Conservation (phyloP, 2,329 filamentous ascomycete species). For the Periglandula ipomoeae region DNA sequence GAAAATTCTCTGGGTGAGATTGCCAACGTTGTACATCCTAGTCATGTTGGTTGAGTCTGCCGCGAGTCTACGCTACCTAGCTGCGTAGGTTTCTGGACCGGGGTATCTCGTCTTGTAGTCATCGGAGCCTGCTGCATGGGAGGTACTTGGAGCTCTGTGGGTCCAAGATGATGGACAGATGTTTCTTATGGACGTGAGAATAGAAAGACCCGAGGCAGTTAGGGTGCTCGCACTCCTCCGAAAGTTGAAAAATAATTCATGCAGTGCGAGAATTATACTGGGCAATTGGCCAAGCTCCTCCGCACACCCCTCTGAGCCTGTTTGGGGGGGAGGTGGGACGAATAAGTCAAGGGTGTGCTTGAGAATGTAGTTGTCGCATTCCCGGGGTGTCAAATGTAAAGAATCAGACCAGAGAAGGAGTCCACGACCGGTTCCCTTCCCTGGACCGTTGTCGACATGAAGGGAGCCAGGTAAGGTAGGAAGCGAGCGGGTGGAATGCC, state of each 20-base stretch:
- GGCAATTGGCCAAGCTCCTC: neutral
- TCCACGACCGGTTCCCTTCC: neutral
- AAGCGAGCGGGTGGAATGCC: slow-evolving; percentile 4
- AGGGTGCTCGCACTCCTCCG: slow-evolving; percentile 1
- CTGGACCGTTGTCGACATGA: neutral
- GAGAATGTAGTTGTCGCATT: slow-evolving; percentile 7
- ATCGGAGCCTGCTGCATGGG: slow-evolving; percentile 2
- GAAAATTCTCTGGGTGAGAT: slow-evolving; percentile 12
- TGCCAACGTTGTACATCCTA: slow-evolving; percentile 6
- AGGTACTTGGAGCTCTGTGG: slow-evolving; percentile 5
- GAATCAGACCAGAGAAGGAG: slow-evolving; percentile 1
- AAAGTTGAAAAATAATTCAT: slow-evolving; percentile 1
- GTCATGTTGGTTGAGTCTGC: slow-evolving; percentile 2
- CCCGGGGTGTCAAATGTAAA: slow-evolving; percentile 3
- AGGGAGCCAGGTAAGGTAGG: neutral
- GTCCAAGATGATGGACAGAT: slow-evolving; percentile 5
- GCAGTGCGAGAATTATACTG: neutral
- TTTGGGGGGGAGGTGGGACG: neutral
- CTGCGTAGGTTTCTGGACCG: slow-evolving; percentile 3
- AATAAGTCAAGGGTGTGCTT: slow-evolving; percentile 2
- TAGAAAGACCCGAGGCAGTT: slow-evolving; percentile 1
- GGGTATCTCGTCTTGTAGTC: slow-evolving; percentile 4
- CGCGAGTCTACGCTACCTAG: neutral
- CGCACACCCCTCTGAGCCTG: slow-evolving; percentile 3
- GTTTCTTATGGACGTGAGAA: slow-evolving; percentile 7